A percentile compares a stretch with the other conserved stretches of the same genome.
phyloP scores from a whole-genome alignment of 2,329 filamentous ascomycete species.

The Chaetomiaceae sp. region DNA sequence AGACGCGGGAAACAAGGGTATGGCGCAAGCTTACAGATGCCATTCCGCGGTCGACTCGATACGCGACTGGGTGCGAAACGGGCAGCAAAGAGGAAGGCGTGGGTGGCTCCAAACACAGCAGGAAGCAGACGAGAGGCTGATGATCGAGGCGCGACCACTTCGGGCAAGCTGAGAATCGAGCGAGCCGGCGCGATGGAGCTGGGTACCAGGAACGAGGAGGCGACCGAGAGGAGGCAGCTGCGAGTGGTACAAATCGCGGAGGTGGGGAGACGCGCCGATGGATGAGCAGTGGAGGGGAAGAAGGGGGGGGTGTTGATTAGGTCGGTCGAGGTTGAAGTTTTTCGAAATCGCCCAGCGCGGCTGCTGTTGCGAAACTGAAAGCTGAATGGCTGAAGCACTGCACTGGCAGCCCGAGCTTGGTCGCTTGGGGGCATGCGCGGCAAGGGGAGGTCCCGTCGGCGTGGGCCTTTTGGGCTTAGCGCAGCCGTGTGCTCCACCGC shows the following conservation, averaged over 20 bases:
- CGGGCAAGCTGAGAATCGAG: neutral
- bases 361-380: constrained; percentile 13
- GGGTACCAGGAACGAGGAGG: constrained; percentile 15
- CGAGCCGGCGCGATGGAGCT: constrained; percentile 10
- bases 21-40: constrained; percentile 23
- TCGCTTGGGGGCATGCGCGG: neutral
- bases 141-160: constrained; percentile 10
- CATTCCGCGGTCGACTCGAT: constrained; percentile 17
- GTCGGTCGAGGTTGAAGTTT: constrained; percentile 12
- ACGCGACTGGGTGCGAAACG: constrained; percentile 1
- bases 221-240: neutral
- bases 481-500: neutral
- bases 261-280: neutral
- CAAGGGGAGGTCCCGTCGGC: constrained; percentile 3
- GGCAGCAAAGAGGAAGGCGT: neutral
- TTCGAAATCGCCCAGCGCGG: constrained; percentile 11
- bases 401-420: constrained; percentile 6
- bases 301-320: neutral
- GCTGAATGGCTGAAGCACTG: constrained; percentile 12
- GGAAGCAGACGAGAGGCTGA: neutral
- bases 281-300: neutral
- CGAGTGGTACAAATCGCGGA: neutral
- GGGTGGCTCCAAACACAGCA: constrained; percentile 4
- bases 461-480: constrained; percentile 6
- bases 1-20: constrained; percentile 8